Evolutionary conservation across 768 basidiomycete genomes (phyloP).

Genomic region (Phanerodontia chrysosporium): DNA sequence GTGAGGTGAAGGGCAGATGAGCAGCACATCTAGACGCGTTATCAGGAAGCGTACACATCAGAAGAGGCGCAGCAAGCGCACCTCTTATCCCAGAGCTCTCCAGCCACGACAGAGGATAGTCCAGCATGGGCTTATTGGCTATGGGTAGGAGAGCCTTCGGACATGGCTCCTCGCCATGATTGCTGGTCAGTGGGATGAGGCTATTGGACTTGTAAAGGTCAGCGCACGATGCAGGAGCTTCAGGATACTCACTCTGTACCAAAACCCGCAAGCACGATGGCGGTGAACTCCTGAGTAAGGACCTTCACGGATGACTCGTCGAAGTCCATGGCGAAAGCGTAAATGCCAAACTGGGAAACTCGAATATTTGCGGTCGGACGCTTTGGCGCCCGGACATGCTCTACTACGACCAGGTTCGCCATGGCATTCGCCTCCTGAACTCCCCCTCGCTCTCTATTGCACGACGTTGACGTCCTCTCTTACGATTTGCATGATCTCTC

Average conservation of each 20-base stretch:
- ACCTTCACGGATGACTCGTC: conserved; percentile 46
- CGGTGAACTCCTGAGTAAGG: conserved; percentile 75
- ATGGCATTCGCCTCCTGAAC: conserved; percentile 4
- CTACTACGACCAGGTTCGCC: conserved; percentile 2
- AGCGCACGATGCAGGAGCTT: conserved; percentile 12
- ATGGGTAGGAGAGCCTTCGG: conserved; percentile 88
- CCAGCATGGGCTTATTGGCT: conserved; percentile 83
- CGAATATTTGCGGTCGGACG: not conserved
- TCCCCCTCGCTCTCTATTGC: not conserved
- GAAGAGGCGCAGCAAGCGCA: conserved; percentile 26
- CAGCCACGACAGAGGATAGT: conserved; percentile 81
- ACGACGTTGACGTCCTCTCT: not conserved
- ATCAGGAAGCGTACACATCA: conserved; percentile 1
- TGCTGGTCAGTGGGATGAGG: conserved; percentile 64
- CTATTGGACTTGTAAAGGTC: conserved; percentile 35
- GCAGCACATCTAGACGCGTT: conserved; percentile 62
- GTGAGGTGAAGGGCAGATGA: conserved; percentile 80
- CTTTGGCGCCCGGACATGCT: not conserved
- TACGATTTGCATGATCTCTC: not conserved
- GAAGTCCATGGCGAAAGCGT: conserved; percentile 52
- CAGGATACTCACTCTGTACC: conserved; percentile 76
- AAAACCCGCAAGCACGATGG: conserved; percentile 85
- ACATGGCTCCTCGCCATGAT: conserved; percentile 76
- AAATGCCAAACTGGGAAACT: not conserved
- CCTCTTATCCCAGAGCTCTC: conserved; percentile 85